Percentiles rank a stretch among this genome's conserved stretches.
Conservation (phyloP, 176 grass and related monocot genomes). For the Zoysia pacifica region DNA sequence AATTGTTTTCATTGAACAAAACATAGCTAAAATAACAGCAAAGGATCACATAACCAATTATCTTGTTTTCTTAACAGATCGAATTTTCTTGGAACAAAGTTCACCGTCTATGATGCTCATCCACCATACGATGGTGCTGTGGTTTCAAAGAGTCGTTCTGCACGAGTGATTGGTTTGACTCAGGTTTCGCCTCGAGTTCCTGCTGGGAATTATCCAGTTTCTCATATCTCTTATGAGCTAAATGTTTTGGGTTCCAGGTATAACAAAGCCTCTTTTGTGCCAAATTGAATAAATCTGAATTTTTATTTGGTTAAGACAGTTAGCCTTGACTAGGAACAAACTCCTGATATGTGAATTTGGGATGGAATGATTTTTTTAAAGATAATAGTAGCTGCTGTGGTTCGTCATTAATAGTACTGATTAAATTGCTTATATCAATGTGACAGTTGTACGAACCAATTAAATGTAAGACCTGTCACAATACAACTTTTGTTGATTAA, state of each 20-base stretch:
- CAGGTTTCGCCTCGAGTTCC: slow-evolving; percentile 82
- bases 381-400: slow-evolving; percentile 12
- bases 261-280: not conserved
- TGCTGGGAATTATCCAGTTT: slow-evolving; percentile 86
- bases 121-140: slow-evolving; percentile 80
- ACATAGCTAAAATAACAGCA: not conserved
- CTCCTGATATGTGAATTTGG: not conserved
- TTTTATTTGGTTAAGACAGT: slow-evolving; percentile 27
- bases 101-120: slow-evolving; percentile 93
- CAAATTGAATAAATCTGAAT: slow-evolving; percentile 24
- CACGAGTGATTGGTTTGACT: slow-evolving; percentile 67
- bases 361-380: slow-evolving; percentile 1
- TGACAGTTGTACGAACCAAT: not conserved
- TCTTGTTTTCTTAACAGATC: slow-evolving; percentile 55
- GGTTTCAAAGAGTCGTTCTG: slow-evolving; percentile 65
- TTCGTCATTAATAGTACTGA: not conserved
- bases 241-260: slow-evolving; percentile 98
- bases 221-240: slow-evolving; percentile 86
- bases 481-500: not conserved
- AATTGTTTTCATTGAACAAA: slow-evolving; percentile 6
- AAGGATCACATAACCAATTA: slow-evolving; percentile 17
- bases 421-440: slow-evolving; percentile 3
- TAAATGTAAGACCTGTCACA: not conserved
- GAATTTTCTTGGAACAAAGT: slow-evolving; percentile 97
- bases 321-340: not conserved